Conservation (phyloP, 805 yeast genomes). For the Komagataella ulmi region DNA sequence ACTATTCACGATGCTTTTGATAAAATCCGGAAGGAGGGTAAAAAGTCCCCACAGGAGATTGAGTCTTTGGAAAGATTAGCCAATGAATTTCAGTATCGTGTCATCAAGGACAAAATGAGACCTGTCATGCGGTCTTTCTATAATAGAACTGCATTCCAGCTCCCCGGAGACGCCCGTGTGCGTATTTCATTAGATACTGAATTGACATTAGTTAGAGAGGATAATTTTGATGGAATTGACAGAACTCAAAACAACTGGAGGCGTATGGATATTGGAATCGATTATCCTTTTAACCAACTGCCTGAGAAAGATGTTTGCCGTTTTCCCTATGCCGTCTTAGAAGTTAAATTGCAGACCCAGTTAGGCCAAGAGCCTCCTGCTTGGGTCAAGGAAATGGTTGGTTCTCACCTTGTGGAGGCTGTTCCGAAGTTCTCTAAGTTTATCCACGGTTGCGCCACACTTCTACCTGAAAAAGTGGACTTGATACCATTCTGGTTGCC, state of each 20-base stretch:
- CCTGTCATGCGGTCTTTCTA: conserved; percentile 95
- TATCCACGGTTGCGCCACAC: conserved; percentile 91
- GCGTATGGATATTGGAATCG: conserved; percentile 96
- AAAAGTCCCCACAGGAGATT: conserved; percentile 75
- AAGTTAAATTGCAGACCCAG: conserved; percentile 95
- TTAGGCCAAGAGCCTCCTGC: conserved; percentile 97
- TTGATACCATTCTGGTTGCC: conserved; percentile 96
- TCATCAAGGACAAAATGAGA: conserved; percentile 69
- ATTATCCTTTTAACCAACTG: conserved; percentile 84
- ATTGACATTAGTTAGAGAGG: conserved; percentile 95
- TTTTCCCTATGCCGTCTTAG: conserved; percentile 95
- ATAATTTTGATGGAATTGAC: conserved; percentile 85
- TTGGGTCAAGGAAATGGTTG: conserved; percentile 89
- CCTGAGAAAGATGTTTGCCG: conserved; percentile 78
- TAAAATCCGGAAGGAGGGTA: conserved; percentile 86
- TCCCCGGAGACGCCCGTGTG: conserved; percentile 98
- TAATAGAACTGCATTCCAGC: conserved; percentile 96
- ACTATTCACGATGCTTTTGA: conserved; percentile 87
- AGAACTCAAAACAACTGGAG: conserved; percentile 94
- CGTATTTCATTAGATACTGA: conserved; percentile 97
- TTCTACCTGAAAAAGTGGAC: conserved; percentile 71
- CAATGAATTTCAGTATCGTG: conserved; percentile 83
- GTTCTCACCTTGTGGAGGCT: conserved; percentile 92
- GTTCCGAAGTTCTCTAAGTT: conserved; percentile 97
- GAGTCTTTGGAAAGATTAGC: conserved; percentile 89